phyloP scores from a whole-genome alignment of 2,329 filamentous ascomycete species.

The Xylariales sp. region DNA sequence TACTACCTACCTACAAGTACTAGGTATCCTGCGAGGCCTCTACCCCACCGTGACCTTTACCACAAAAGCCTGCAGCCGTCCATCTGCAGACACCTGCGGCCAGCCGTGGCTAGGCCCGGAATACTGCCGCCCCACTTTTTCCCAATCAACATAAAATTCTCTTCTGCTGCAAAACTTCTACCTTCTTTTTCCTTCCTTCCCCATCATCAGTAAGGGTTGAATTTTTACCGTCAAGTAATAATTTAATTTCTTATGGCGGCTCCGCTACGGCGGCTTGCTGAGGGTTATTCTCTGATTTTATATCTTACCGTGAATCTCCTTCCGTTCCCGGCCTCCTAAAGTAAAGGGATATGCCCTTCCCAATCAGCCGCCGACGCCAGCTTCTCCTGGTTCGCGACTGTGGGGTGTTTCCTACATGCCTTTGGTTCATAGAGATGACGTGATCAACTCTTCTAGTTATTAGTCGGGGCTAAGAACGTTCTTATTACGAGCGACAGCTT shows the following conservation, averaged over 20 bases:
- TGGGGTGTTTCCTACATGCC: constrained; percentile 30
- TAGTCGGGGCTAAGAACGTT: no score
- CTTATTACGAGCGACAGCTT: no score
- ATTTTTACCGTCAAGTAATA: constrained; percentile 32
- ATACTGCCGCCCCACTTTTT: neutral
- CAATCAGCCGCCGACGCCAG: constrained; percentile 31
- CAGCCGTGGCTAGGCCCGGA: neutral
- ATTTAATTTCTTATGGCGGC: constrained; percentile 27
- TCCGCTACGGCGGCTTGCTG: constrained; percentile 31
- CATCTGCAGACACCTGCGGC: no score
- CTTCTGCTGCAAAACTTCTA: constrained; percentile 8
- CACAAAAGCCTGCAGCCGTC: no score
- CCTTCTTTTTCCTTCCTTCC: constrained; percentile 21
- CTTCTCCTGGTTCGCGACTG: constrained; percentile 31
- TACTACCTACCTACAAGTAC: no score
- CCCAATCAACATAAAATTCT: constrained; percentile 11
- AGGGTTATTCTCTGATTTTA: constrained; percentile 26
- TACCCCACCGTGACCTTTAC: no score
- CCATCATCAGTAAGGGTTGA: constrained; percentile 33
- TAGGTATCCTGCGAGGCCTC: no score
- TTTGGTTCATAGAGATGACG: no score
- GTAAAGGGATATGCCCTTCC: constrained; percentile 25
- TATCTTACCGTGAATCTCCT: constrained; percentile 27
- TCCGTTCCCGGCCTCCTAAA: constrained; percentile 33
- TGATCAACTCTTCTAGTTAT: no score